phyloP scores from a whole-genome alignment of 129 eudicot species.

The Escallonia herrerae region DNA sequence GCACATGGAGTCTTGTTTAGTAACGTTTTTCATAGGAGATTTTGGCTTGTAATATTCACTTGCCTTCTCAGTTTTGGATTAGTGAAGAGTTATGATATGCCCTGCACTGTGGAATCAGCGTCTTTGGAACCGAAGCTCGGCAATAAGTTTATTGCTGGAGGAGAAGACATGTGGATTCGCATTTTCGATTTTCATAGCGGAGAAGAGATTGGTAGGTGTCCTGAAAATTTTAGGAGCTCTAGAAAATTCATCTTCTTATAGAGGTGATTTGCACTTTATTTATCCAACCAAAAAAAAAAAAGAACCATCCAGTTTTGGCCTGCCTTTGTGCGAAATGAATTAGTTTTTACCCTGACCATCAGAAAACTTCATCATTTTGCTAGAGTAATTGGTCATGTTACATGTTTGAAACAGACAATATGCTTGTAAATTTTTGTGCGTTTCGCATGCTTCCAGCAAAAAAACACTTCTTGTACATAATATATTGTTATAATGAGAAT shows the following conservation, averaged over 20 bases:
- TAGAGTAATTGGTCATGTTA: too few relatives aligned
- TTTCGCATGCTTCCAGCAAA: too few relatives aligned
- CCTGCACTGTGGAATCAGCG: slow-evolving; percentile 80
- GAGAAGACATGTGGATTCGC: slow-evolving; percentile 87
- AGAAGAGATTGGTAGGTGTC: slow-evolving; percentile 52
- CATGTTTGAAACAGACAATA: too few relatives aligned
- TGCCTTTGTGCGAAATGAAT: not conserved
- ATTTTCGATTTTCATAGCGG: slow-evolving; percentile 76
- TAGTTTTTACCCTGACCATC: not conserved
- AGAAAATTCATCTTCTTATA: not conserved
- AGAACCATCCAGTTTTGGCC: not conserved
- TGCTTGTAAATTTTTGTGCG: too few relatives aligned
- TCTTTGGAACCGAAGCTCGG: slow-evolving; percentile 81
- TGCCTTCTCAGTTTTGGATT: slow-evolving; percentile 56
- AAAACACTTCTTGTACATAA: too few relatives aligned
- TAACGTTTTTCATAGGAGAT: not conserved
- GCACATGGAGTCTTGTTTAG: not conserved
- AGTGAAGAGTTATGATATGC: slow-evolving; percentile 88
- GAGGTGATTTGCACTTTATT: too few relatives aligned
- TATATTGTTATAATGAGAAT: too few relatives aligned
- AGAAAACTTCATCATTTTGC: too few relatives aligned
- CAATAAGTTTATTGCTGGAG: slow-evolving; percentile 82
- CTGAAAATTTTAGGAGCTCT: not conserved
- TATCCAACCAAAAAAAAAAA: too few relatives aligned
- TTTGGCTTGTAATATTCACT: not conserved